Evolutionary conservation across 768 basidiomycete genomes (phyloP).

Genomic region (Russula dissimulans): DNA sequence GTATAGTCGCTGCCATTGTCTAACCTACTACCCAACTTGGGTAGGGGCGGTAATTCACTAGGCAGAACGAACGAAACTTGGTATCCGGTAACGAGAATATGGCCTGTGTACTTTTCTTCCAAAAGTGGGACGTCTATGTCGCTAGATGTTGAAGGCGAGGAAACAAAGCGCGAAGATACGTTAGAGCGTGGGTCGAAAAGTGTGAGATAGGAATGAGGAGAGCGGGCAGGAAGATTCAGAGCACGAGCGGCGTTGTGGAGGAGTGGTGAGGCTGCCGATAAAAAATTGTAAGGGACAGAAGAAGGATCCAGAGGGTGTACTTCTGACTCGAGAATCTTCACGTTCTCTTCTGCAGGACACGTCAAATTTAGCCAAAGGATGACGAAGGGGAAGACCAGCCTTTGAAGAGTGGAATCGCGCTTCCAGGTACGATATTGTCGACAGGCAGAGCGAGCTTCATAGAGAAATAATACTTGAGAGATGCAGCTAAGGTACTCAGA

Average conservation of each 20-base stretch:
- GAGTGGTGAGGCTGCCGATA: conserved; percentile 49
- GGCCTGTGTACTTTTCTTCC: conserved; percentile 62
- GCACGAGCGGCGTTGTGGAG: conserved; percentile 62
- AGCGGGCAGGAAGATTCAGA: conserved; percentile 54
- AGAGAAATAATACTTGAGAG: conserved; percentile 22
- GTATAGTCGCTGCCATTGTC: conserved; percentile 13
- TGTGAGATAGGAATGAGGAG: conserved; percentile 50
- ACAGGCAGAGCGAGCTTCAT: conserved; percentile 49
- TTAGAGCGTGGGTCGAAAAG: conserved; percentile 32
- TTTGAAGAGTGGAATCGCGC: conserved; percentile 62
- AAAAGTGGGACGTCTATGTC: conserved; percentile 33
- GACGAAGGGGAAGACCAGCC: conserved; percentile 30
- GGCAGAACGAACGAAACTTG: conserved; percentile 70
- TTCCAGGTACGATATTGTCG: conserved; percentile 56
- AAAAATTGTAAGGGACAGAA: conserved; percentile 70
- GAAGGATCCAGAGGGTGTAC: conserved; percentile 67
- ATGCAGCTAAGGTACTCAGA: not conserved
- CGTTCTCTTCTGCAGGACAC: conserved; percentile 56
- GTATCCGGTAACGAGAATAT: conserved; percentile 69
- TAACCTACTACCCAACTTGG: conserved; percentile 15
- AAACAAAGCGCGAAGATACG: conserved; percentile 29
- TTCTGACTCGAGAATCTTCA: conserved; percentile 63
- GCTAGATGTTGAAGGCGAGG: conserved; percentile 28
- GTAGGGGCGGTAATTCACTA: conserved; percentile 41
- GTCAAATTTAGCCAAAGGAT: not conserved